Evolutionary conservation across 2,329 filamentous ascomycete species (phyloP), one percentile per base, ranked within the genome.

Genomic region (Didymella pomorum): DNA sequence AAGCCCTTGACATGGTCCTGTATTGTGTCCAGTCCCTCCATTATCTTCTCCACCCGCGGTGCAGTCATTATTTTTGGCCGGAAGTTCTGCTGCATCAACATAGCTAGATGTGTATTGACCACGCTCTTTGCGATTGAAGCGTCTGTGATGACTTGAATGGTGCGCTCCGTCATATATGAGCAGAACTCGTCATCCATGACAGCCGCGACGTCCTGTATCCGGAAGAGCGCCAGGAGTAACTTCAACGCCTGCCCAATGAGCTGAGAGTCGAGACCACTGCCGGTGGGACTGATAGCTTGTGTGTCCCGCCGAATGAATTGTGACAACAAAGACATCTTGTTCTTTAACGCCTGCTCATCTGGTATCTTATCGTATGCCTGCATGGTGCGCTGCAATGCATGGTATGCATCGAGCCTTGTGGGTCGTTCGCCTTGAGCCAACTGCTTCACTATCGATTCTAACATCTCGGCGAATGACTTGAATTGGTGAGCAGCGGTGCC

Each of bases 281-380:
- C 84, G 58, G 83, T 79, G 6, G 82, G 73, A 33, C 84, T 82
- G 64, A 86, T 87, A 11, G 87, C 83, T 7, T 83, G 84, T 23
- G 97, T 82, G 72, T 99, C 95, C 59, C 93, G 86, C 69, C 90
- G 87, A 54, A 98, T 92, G 72, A 93, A 97, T 59, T 92, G 89
- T 65, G 87, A 87, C 58, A 98, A 84, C 2, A 91, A 79, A 11
- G 84, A 83, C 82, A 97, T 89, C 76, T 95, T 96, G 65, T 95
- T 89, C 43, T 67, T 66, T 23, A 78, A 62, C 3, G 73, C 66
- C 42, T 74, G 66, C 10, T 68, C 63, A 45, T 76, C 74, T 0
- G 93, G 93, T 14, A 96, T 79, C 65, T 91, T 90, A 62, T 93
- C 91, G 56, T 94, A 97, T 6, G 89, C 85, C 73, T 92, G 91